phyloP scores from a whole-genome alignment of 768 basidiomycete genomes.

The Galerina marginata region DNA sequence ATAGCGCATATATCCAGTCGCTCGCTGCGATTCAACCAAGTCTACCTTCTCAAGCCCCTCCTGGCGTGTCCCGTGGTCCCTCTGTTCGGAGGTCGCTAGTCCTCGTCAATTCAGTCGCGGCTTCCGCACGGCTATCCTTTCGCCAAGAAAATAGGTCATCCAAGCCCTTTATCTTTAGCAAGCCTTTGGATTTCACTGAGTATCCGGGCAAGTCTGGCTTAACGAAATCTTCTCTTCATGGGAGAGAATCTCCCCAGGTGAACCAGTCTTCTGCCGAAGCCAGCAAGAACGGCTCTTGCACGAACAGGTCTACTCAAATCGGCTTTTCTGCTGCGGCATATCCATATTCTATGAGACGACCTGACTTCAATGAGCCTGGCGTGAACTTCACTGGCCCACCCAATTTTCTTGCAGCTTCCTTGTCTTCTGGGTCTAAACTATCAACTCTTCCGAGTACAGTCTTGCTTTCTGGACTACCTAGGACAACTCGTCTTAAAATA shows the following conservation, averaged over 20 bases:
- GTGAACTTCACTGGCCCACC: neutral
- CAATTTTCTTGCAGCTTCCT: slow-evolving; percentile 4
- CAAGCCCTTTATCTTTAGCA: slow-evolving; percentile 19
- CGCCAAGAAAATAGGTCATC: neutral
- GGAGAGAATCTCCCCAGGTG: neutral
- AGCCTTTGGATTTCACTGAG: slow-evolving; percentile 17
- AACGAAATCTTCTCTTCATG: too few species aligned
- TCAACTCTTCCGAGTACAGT: neutral
- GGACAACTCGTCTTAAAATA: too few species aligned
- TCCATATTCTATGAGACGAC: neutral
- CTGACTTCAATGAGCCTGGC: neutral
- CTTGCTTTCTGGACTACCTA: neutral
- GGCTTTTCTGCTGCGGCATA: too few species aligned
- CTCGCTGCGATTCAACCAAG: neutral
- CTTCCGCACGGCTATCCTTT: neutral
- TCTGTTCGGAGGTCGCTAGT: slow-evolving; percentile 6
- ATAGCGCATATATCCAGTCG: slow-evolving; percentile 21
- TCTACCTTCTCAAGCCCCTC: slow-evolving; percentile 5
- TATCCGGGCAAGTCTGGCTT: slow-evolving; percentile 2
- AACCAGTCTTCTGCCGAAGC: neutral
- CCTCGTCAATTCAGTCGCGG: neutral
- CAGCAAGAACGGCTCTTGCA: too few species aligned
- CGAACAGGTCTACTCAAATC: too few species aligned
- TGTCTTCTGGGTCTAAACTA: slow-evolving; percentile 4
- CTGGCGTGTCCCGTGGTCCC: neutral